Conservation (phyloP, 805 yeast genomes). For the Diddensiella caesifluorescens region DNA sequence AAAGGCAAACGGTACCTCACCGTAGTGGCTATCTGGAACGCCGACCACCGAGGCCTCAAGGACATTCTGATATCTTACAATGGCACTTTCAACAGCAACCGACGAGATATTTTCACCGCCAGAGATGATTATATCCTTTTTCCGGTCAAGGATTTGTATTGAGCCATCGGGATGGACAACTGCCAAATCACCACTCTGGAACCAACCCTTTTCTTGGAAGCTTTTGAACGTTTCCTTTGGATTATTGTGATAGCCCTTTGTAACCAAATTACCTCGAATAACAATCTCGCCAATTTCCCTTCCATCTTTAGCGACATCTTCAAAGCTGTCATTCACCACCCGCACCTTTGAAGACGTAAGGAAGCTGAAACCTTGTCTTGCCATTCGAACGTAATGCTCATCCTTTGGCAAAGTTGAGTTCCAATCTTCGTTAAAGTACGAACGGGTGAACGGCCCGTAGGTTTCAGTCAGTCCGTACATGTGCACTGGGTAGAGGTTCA, state of each 20-base stretch:
- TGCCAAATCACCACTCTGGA: slow-evolving; percentile 34
- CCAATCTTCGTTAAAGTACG: slow-evolving; percentile 32
- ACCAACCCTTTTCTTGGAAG: slow-evolving; percentile 32
- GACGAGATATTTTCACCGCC: slow-evolving; percentile 37
- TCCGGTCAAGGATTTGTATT: slow-evolving; percentile 32
- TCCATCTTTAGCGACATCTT: slow-evolving; percentile 30
- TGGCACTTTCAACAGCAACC: slow-evolving; percentile 30
- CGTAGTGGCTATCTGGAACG: slow-evolving; percentile 29
- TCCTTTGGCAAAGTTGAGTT: slow-evolving; percentile 23
- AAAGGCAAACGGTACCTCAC: slow-evolving; percentile 34
- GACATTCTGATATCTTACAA: slow-evolving; percentile 27
- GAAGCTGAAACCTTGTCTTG: slow-evolving; percentile 34
- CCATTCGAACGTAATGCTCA: slow-evolving; percentile 25
- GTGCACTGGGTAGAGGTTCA: slow-evolving; percentile 33
- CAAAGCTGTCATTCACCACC: slow-evolving; percentile 25
- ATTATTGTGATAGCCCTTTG: slow-evolving; percentile 32
- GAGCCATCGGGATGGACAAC: slow-evolving; percentile 34
- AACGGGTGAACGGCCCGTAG: slow-evolving; percentile 33
- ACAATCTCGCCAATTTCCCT: slow-evolving; percentile 33
- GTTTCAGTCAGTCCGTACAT: slow-evolving; percentile 36
- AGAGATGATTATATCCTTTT: slow-evolving; percentile 35
- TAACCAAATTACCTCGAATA: slow-evolving; percentile 30
- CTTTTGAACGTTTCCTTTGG: slow-evolving; percentile 31
- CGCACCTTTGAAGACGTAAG: slow-evolving; percentile 27
- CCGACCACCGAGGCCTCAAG: slow-evolving; percentile 33